Conservation (phyloP, 1,284 basidiomycete species). For the Fomitopsis pinicola region DNA sequence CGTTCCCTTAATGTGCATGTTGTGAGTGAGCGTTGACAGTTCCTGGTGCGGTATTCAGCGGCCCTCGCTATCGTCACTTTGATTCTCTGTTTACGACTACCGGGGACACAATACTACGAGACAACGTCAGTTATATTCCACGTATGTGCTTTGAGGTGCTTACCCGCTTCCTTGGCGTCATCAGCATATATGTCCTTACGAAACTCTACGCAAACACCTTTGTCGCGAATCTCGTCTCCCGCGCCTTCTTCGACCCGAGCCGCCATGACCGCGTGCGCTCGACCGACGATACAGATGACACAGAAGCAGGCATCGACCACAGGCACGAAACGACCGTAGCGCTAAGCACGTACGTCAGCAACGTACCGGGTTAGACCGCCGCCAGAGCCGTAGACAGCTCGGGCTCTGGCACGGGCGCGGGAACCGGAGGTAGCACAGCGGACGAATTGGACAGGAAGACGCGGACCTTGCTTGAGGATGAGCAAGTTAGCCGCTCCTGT, state of each 20-base stretch:
- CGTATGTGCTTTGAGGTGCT: neutral
- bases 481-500: too few species aligned
- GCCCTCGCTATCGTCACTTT: neutral
- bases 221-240: neutral
- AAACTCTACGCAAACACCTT: neutral
- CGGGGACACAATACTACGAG: neutral
- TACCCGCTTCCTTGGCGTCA: neutral
- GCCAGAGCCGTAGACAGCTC: neutral
- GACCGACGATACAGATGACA: neutral
- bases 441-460: neutral
- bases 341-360: neutral
- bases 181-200: neutral
- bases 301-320: neutral
- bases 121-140: neutral
- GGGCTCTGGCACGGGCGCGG: neutral
- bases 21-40: neutral
- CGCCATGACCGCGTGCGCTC: neutral
- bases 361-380: neutral
- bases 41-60: neutral
- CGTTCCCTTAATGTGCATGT: neutral
- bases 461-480: too few species aligned
- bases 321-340: neutral
- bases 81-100: neutral
- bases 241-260: neutral
- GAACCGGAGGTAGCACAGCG: too few species aligned